Base-by-base conservation (phyloP, 1,284 basidiomycete species). In the Sphaerobolus stellatus region DNA sequence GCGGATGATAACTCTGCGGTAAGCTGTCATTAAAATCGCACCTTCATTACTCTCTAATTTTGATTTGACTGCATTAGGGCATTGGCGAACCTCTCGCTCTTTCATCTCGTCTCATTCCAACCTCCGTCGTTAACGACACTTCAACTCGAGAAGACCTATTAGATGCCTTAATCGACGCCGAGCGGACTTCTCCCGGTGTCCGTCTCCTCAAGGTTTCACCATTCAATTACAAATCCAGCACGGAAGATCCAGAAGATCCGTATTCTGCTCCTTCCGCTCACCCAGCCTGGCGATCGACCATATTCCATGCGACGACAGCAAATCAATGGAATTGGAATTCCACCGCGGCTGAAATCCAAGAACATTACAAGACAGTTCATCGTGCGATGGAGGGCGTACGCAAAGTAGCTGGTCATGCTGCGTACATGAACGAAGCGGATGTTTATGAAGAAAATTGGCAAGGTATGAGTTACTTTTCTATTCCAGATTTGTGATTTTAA, bases 361-460 rank as follows among this genome's bases (percentile, higher is more conserved):
- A 59, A 1, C 56, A 63, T 11, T 81, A 80, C 59, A 49, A 62
- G n/a, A 58, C 38, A 28, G 62, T 57, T 4, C 59, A 56, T 18
- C 47, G 50, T 3, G 57, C 66, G 3, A 62, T 68, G 9, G 57
- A 60, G 16, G 31, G 56, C 30, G 40, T 68, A 28, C 41, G 64
- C 41, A 48, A 40, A 30, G 59, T 68, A 36, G 64, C 67, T 22
- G 65, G 62, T 2, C 62, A 62, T 52, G 61, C 62, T 14, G 44
- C 44, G 11, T 53, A 56, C 34, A 27, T 49, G 79, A 84, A 82
- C 58, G 81, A 83, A 63, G 79, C 75, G 5, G 79, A 83, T 61
- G 76, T 82, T 2, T 77, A 81, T 49, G 81, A 84, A 61, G 74
- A 75, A 4, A 71, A 82, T 54, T 73, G 78, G 61, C 69, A 80